Percentiles rank a stretch among this genome's conserved stretches.
These are phyloP conservation scores for Dipodascus geniculatus DNA, from an alignment of 805 yeast species.

Conservation along the genomic window DNA sequence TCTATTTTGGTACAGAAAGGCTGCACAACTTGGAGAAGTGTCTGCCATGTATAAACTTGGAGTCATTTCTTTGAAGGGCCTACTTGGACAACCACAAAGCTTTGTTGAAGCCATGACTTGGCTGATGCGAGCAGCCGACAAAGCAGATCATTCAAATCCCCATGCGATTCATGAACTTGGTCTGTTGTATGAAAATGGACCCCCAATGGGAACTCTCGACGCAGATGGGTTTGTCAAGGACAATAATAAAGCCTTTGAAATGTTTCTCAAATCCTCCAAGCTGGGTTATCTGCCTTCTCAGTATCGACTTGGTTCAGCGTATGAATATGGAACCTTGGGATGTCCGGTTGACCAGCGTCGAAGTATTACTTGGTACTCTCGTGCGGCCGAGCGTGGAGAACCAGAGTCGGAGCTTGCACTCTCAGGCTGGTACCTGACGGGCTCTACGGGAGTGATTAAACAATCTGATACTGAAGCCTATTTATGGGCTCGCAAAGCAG, in stretches of 20 bases:
- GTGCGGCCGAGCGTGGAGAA: constrained; percentile 54
- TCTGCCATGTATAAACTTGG: constrained; percentile 69
- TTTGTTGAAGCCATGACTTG: constrained; percentile 37
- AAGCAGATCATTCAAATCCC: constrained; percentile 34
- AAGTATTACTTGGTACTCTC: constrained; percentile 63
- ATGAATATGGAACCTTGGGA: constrained; percentile 55
- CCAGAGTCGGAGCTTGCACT: constrained; percentile 60
- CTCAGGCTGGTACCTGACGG: constrained; percentile 74
- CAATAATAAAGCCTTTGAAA: constrained; percentile 35
- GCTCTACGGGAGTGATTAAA: constrained; percentile 45
- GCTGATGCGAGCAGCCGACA: constrained; percentile 38
- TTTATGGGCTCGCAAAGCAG: constrained; percentile 62
- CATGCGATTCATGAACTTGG: constrained; percentile 52
- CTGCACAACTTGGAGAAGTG: constrained; percentile 50
- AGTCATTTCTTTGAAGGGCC: constrained; percentile 44
- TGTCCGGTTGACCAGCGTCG: constrained; percentile 41
- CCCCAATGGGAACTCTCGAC: constrained; percentile 9
- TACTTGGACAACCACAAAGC: constrained; percentile 29
- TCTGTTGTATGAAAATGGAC: constrained; percentile 36
- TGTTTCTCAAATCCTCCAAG: constrained; percentile 48
- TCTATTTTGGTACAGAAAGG: constrained; percentile 41
- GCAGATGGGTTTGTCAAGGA: constrained; percentile 16
- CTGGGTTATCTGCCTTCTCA: constrained; percentile 56
- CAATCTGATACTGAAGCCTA: constrained; percentile 60
- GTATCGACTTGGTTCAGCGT: constrained; percentile 57